These are phyloP conservation scores for Tubosaeta sp. DNA, from an alignment of 768 basidiomycete species.

Conservation along the genomic window DNA sequence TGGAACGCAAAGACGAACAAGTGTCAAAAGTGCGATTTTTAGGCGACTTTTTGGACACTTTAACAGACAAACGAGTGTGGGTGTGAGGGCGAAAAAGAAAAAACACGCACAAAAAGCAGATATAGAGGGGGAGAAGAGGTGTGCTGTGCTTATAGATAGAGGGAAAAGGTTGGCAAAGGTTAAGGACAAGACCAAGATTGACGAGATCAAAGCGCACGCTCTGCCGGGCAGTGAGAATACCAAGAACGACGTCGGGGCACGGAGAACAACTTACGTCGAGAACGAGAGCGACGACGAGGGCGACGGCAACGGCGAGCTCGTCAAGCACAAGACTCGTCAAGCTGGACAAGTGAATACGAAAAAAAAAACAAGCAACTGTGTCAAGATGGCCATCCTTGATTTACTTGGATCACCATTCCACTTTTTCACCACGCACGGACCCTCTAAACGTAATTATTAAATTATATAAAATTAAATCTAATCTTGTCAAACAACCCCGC, in stretches of 20 bases:
- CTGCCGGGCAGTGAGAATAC: conserved; percentile 5
- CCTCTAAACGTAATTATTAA: conserved; percentile 17
- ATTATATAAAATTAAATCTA: conserved; percentile 5
- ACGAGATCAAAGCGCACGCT: conserved; percentile 31
- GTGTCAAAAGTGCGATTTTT: conserved; percentile 27
- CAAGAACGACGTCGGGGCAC: background rate
- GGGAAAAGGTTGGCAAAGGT: conserved; percentile 31
- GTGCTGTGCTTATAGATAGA: conserved; percentile 40
- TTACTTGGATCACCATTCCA: conserved; percentile 15
- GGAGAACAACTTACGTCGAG: conserved; percentile 22
- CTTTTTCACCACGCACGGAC: conserved; percentile 31
- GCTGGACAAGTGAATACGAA: conserved; percentile 15
- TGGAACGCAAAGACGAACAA: conserved; percentile 20
- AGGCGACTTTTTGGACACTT: conserved; percentile 26
- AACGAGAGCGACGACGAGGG: conserved; percentile 13
- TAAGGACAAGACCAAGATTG: conserved; percentile 32
- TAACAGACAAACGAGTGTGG: conserved; percentile 31
- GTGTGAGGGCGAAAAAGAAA: conserved; percentile 29
- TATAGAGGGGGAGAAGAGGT: conserved; percentile 28
- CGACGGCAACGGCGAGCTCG: conserved; percentile 17
- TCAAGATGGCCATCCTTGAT: conserved; percentile 10
- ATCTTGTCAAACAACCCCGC: conserved; percentile 24
- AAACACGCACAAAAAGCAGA: conserved; percentile 40
- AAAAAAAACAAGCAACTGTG: conserved; percentile 17
- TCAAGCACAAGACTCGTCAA: conserved; percentile 20